Evolutionary conservation across 805 yeast species (phyloP).

Genomic region (Ogataea corticis): DNA sequence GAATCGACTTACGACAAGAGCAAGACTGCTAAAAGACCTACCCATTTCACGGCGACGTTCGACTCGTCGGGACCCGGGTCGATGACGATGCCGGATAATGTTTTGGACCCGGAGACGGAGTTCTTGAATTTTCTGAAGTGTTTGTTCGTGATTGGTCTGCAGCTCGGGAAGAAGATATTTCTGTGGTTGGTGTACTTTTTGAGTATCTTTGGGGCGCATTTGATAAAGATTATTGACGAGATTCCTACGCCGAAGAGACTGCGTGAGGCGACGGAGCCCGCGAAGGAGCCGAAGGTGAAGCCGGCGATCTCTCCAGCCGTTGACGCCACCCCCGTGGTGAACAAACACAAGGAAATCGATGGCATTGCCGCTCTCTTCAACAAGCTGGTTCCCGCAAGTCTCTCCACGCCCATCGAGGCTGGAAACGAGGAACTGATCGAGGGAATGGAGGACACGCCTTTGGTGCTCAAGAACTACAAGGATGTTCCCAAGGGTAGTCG

Average conservation of each 20-base stretch:
- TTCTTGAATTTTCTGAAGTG: slow-evolving; percentile 26
- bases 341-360: slow-evolving; percentile 10
- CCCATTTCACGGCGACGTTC: background rate
- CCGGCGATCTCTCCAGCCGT: background rate
- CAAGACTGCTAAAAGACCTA: slow-evolving; percentile 1
- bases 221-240: slow-evolving; percentile 18
- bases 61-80: slow-evolving; percentile 6
- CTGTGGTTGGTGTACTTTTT: slow-evolving; percentile 28
- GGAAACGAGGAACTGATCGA: slow-evolving; percentile 3
- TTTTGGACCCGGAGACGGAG: slow-evolving; percentile 24
- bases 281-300: background rate
- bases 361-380: slow-evolving; percentile 17
- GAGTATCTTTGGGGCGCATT: slow-evolving; percentile 14
- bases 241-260: slow-evolving; percentile 30
- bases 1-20: background rate
- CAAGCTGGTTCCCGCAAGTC: slow-evolving; percentile 21
- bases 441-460: slow-evolving; percentile 18
- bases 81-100: slow-evolving; percentile 8
- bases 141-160: slow-evolving; percentile 18
- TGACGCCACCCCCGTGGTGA: slow-evolving; percentile 15
- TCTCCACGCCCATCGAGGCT: slow-evolving; percentile 23
- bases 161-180: slow-evolving; percentile 23
- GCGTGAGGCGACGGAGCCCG: slow-evolving; percentile 5
- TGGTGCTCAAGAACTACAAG: slow-evolving; percentile 8
- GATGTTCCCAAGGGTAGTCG: slow-evolving; percentile 4